Evolutionary conservation across 2,329 filamentous ascomycete genomes (phyloP).

Genomic region (Ophiostoma montium): DNA sequence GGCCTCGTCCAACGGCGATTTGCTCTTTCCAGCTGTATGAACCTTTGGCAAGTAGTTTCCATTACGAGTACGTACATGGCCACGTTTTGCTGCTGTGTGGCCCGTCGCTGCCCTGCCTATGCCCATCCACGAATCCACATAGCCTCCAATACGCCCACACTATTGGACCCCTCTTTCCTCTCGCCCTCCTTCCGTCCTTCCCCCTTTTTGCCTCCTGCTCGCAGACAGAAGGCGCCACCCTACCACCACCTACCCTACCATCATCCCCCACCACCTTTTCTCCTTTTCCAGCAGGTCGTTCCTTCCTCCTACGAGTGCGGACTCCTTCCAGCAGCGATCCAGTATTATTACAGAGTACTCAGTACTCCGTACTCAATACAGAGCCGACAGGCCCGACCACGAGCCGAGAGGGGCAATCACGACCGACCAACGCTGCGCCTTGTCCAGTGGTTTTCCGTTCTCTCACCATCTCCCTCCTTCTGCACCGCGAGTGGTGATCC

Average conservation of each 20-base stretch:
- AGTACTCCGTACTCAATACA: not conserved
- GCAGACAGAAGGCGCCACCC: not conserved
- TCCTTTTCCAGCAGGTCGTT: slow-evolving; percentile 7
- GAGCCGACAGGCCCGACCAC: not conserved
- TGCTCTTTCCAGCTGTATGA: no score
- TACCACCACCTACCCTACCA: not conserved
- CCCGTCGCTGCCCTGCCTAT: no score
- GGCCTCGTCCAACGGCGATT: no score
- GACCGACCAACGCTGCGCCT: not conserved
- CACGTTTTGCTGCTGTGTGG: no score
- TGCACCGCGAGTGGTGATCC: not conserved
- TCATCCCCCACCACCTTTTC: slow-evolving; percentile 3
- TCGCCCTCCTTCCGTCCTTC: slow-evolving; percentile 1
- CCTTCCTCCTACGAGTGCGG: slow-evolving; percentile 1
- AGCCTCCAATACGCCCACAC: slow-evolving; percentile 4
- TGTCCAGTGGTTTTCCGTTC: not conserved
- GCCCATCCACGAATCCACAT: no score
- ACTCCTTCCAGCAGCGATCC: no score
- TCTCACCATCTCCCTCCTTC: not conserved
- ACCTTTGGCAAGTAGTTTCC: no score
- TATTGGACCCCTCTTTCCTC: slow-evolving; percentile 10
- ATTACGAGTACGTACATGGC: no score
- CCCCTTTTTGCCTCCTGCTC: not conserved
- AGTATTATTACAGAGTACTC: not conserved
- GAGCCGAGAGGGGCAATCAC: slow-evolving; percentile 9